These are phyloP conservation scores for Austroboletus rostrupii DNA, from an alignment of 1,284 basidiomycete genomes.

Conservation along the genomic window DNA sequence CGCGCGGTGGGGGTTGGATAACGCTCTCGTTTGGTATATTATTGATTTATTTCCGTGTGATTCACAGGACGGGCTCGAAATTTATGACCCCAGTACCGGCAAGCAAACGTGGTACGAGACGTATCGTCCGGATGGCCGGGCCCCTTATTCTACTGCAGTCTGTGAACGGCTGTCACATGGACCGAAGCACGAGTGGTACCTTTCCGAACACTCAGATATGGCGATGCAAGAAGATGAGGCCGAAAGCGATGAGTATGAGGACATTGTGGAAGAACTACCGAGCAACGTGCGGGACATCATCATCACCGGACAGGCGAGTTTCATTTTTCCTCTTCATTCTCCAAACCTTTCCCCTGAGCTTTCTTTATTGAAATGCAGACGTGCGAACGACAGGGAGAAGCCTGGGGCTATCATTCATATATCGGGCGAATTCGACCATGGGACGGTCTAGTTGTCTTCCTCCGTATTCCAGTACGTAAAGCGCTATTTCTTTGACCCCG, in stretches of 20 bases:
- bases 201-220: constrained; percentile 17
- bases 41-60: constrained; percentile 14
- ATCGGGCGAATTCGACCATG: constrained; percentile 45
- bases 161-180: constrained; percentile 29
- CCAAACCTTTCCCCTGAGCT: not conserved
- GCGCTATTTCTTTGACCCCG: not conserved
- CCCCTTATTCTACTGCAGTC: constrained; percentile 32
- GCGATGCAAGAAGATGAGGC: constrained; percentile 22
- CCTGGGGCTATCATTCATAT: constrained; percentile 45
- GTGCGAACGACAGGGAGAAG: constrained; percentile 37
- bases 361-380: constrained; percentile 29
- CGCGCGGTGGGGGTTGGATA: constrained; percentile 29
- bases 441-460: constrained; percentile 46
- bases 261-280: constrained; percentile 32
- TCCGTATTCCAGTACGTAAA: constrained; percentile 41
- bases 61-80: constrained; percentile 37
- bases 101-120: constrained; percentile 41
- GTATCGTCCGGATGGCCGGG: constrained; percentile 33
- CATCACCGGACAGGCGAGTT: constrained; percentile 44
- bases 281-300: constrained; percentile 46
- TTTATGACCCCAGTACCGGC: constrained; percentile 36
- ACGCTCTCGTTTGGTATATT: not conserved
- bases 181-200: constrained; percentile 23
- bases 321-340: not conserved
- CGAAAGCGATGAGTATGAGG: constrained; percentile 34